Evolutionary conservation across 768 basidiomycete species (phyloP).

Genomic region (Pleurotus djamor): DNA sequence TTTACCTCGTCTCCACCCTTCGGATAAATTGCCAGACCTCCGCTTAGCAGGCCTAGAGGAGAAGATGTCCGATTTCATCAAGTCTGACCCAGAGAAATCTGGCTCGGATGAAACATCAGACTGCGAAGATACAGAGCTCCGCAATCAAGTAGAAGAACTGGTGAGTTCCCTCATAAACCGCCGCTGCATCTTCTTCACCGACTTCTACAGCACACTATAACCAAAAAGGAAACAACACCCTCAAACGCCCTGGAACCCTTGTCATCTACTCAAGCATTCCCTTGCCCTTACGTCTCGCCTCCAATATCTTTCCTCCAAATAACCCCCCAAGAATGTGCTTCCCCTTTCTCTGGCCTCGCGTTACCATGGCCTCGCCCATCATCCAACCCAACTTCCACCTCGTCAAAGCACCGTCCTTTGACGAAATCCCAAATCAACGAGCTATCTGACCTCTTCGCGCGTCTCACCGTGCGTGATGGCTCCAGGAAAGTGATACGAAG

Average conservation of each 20-base stretch:
- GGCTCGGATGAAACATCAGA: constrained; percentile 13
- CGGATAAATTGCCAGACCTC: constrained; percentile 17
- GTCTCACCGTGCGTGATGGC: constrained; percentile 18
- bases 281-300: too few species aligned
- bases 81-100: constrained; percentile 15
- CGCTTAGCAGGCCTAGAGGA: constrained; percentile 20
- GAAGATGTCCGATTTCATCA: constrained; percentile 20
- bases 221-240: too few species aligned
- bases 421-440: constrained; percentile 15
- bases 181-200: too few species aligned
- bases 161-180: too few species aligned
- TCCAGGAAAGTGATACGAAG: constrained; percentile 3
- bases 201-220: too few species aligned
- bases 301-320: too few species aligned
- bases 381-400: constrained; percentile 10
- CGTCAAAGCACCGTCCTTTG: background rate
- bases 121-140: constrained; percentile 9
- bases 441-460: constrained; percentile 17
- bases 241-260: too few species aligned
- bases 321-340: constrained; percentile 11
- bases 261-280: too few species aligned
- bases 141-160: constrained; percentile 7
- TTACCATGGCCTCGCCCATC: too few species aligned
- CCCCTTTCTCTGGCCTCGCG: constrained; percentile 24
- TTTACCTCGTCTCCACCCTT: constrained; percentile 14